Evolutionary conservation across 139 green algal species (phyloP), one percentile per base, ranked within the genome.

Genomic region (Coelastrella sp.): DNA sequence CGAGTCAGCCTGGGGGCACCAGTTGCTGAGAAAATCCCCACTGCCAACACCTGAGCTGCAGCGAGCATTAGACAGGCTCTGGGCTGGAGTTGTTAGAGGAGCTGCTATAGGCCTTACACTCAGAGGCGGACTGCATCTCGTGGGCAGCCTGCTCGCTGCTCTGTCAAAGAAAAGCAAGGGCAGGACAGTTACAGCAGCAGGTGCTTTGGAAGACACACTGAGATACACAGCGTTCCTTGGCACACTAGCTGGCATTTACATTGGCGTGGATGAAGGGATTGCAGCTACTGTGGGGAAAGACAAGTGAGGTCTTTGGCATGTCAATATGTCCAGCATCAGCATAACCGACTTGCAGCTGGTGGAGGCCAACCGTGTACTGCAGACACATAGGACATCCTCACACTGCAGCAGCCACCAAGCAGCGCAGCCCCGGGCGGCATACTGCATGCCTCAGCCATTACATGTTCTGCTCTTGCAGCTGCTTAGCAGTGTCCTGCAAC

Each of bases 241-340:
- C 32, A 64, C 88, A 5, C 95, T 97, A 73, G 95, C 90, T 19
- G 95, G 92, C n/a, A 85, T 93, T 0, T 97, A 95, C 87, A 96
- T 98, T 0, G 83, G 80, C 0, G 92, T 95, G 5, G 97, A 99
- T 74, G 97, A 99, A 87, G 92, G 89, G 59, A 94, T 98, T 3
- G 95, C 95, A 7, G 85, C 93, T 7, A 4, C 93, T 0, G 87
- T 96, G 3, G 97, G 97, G 71, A 96, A 96, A 84, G 73, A 94
- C 2, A 94, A 91, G 94, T 97, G 87, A 16, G 64, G 3, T 71
- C 11, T 14, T 20, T 71, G 64, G 32, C 32, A 47, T 47, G 32
- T 47, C 32, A 47, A 47, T 47, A 47, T 47, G 32, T 47, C 32
- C 32, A 47, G 32, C 32, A 47, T 47, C 32, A 47, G 32, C 32